Evolutionary conservation across 1,284 basidiomycete genomes (phyloP).

Genomic region (Agroathelia rolfsii): DNA sequence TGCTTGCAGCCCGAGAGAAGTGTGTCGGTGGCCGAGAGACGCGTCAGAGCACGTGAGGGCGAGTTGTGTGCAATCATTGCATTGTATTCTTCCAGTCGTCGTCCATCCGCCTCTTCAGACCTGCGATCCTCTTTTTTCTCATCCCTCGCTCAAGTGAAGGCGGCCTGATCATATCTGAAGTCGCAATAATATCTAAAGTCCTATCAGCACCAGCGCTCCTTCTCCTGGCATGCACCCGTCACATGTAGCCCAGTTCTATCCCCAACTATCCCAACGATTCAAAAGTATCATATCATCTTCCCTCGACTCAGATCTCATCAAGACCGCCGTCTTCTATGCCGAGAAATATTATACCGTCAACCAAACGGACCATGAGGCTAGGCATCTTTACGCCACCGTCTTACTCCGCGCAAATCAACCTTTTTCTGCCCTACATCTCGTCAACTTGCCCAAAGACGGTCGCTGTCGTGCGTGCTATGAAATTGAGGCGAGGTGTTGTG

Average conservation of each 20-base stretch:
- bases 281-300: constrained; percentile 64
- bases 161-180: no score
- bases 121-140: no score
- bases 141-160: no score
- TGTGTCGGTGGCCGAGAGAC: no score
- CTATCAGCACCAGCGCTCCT: no score
- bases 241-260: constrained; percentile 26
- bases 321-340: constrained; percentile 74
- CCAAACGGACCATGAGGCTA: constrained; percentile 65
- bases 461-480: constrained; percentile 71
- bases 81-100: no score
- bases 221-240: constrained; percentile 25
- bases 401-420: constrained; percentile 67
- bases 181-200: no score
- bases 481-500: constrained; percentile 72
- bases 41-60: no score
- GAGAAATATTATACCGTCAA: constrained; percentile 68
- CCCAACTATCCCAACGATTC: constrained; percentile 55
- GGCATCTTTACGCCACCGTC: constrained; percentile 75
- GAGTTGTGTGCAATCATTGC: no score
- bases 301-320: constrained; percentile 66
- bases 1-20: no score
- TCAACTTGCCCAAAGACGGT: constrained; percentile 45
- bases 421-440: constrained; percentile 68
- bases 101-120: no score